Evolutionary conservation across 352 stramenopile species (phyloP), one percentile per base, ranked within the genome.

Genomic region (Phytophthora kernoviae): DNA sequence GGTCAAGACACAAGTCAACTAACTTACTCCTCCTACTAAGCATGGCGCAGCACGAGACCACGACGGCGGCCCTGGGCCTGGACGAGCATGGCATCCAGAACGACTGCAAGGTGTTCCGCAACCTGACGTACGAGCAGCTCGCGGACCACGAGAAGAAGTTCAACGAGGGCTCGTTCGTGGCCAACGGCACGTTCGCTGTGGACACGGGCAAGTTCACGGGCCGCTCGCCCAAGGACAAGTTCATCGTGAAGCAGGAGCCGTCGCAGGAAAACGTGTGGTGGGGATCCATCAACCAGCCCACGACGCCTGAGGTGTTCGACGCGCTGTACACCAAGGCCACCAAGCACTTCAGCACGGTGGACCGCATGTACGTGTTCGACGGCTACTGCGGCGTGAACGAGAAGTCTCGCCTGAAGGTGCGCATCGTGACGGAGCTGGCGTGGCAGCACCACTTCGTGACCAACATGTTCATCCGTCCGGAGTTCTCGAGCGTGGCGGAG

Each of bases 191-290:
- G 41, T 99, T 98, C 75, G 88, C 88, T 42, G 96, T 99, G 44
- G 96, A 99, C 75, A 99, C 97, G 45, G 97, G 97, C 65, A 98
- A 98, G 74, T 99, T 98, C 81, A 99, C 97, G n/a, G 97, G 97
- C 61, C 93, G 96, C 54, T 99, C 94, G 68, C 97, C 97, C 57
- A 98, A 98, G 84, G 97, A 99, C 84, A 99, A 99, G 79, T 99
- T 93, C 78, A 95, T 99, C 61, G 97, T 99, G 5, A 88, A 98
- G 63, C 93, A 98, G 71, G 73, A 64, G 55, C 88, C 87, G 37
- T 95, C 82, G 40, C 95, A 96, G 45, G 86, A 97, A 54, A 96
- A 98, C 69, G 92, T 99, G 45, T 98, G 97, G 84, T 99, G 96
- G 96, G 96, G 96, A n/a, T 84, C 96, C 36, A 94, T 99, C 61